Evolutionary conservation across 306 rosid species (phyloP), one percentile per base, ranked within the genome.

Genomic region (Fagus sylvatica): DNA sequence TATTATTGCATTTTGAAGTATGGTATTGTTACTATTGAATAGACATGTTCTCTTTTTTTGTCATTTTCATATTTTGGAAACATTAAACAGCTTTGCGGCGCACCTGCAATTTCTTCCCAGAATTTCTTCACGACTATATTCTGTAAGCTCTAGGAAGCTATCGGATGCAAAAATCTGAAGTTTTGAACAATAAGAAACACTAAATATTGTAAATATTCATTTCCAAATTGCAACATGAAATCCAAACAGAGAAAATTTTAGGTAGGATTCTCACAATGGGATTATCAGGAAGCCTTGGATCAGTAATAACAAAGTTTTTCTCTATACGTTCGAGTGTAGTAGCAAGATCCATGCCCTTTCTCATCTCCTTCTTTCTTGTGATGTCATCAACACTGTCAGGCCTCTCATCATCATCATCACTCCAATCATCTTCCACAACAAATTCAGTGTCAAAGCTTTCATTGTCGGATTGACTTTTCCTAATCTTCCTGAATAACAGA

Each of bases 61-160:
- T 66, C 71, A 6, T 36, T 61, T 34, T 33, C 41, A 33, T 15
- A 13, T 34, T 61, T 61, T 16, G 17, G 7, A 32, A 61, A 61
- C 41, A 61, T 61, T 16, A 64, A 64, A 64, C 41, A 11, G 15
- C 32, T 36, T 37, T 17, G 71, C 3, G 71, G 32, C 49, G 1
- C 71, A 91, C 99, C 99, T 93, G 97, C 99, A 95, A 84, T 93
- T 95, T 89, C 91, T 89, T 78, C 99, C 99, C 85, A 95, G 81
- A 68, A 95, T 93, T 93, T 95, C 99, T 86, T 95, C 99, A 13
- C 99, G 97, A 53, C 96, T 88, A 80, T 91, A 93, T 85, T 95
- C 99, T 1, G 99, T 91, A 43, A 95, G 97, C 88, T 95, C 99
- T 61, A 95, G 83, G 89, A 95, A 95, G 84, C 99, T 95, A 85